phyloP scores from a whole-genome alignment of 1,284 basidiomycete species.

The Tilletia horrida region DNA sequence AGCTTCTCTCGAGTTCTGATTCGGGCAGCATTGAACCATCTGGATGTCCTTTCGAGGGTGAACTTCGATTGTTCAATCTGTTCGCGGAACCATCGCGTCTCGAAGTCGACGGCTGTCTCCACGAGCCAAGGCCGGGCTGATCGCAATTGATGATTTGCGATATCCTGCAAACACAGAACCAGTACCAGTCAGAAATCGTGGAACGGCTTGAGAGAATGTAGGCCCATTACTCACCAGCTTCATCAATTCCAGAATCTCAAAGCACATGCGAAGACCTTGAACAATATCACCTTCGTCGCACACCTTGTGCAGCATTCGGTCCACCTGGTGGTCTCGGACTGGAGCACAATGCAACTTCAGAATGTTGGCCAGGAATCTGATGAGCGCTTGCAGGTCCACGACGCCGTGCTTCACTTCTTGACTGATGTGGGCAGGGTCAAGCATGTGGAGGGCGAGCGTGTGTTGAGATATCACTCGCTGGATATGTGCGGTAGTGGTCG shows the following conservation, averaged over 20 bases:
- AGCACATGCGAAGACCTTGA: constrained; percentile 73
- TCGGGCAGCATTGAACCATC: constrained; percentile 63
- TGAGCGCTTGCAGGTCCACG: constrained; percentile 78
- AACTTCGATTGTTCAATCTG: constrained; percentile 59
- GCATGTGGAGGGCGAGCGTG: constrained; percentile 56
- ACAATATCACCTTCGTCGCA: constrained; percentile 60
- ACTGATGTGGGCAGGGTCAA: constrained; percentile 66
- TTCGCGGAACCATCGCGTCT: constrained; percentile 72
- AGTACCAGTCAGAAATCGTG: too few species aligned
- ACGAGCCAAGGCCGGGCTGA: constrained; percentile 79
- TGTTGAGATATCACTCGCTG: constrained; percentile 30
- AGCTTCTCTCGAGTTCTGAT: constrained; percentile 23
- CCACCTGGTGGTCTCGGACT: constrained; percentile 79
- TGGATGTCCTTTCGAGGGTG: constrained; percentile 63
- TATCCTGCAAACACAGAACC: constrained; percentile 63
- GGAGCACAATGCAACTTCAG: constrained; percentile 89
- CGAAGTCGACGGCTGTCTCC: constrained; percentile 74
- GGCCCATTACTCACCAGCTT: constrained; percentile 68
- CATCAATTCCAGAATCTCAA: constrained; percentile 90
- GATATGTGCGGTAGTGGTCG: not conserved
- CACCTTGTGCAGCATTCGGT: constrained; percentile 67
- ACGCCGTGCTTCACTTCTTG: constrained; percentile 73
- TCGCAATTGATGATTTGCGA: constrained; percentile 89
- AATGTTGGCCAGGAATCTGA: constrained; percentile 72
- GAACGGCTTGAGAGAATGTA: too few species aligned